These are phyloP conservation scores for Fusarium succisae DNA, from an alignment of 2,329 filamentous ascomycete genomes.

Conservation along the genomic window DNA sequence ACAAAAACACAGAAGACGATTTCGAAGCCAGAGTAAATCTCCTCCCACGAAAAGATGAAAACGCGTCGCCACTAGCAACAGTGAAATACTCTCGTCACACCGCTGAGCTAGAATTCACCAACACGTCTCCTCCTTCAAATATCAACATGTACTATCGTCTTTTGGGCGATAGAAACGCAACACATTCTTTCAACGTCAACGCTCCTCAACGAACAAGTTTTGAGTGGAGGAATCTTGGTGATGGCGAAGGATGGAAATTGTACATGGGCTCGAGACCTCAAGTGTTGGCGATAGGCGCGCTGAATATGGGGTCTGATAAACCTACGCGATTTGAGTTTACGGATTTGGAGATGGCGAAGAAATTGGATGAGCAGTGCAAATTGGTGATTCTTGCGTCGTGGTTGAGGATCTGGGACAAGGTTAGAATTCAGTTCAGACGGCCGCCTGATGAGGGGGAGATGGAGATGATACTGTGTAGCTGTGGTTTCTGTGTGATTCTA, in stretches of 20 bases:
- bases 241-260: neutral
- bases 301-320: slow-evolving; percentile 4
- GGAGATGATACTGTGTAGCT: neutral
- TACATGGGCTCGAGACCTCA: neutral
- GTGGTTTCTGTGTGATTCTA: neutral
- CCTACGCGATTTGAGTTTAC: neutral
- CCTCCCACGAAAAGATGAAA: neutral
- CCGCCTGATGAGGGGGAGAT: neutral
- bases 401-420: slow-evolving; percentile 6
- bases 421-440: neutral
- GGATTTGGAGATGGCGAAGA: neutral
- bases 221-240: slow-evolving; percentile 3
- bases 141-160: neutral
- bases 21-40: neutral
- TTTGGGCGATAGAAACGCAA: neutral
- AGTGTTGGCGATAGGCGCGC: neutral
- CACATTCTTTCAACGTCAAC: neutral
- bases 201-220: neutral
- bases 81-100: neutral
- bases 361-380: neutral
- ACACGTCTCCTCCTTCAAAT: neutral
- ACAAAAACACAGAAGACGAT: neutral
- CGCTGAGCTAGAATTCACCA: neutral
- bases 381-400: neutral
- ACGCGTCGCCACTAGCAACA: neutral